A percentile compares a stretch with the other conserved stretches of the same genome.
Evolutionary conservation across 108 stramenopile species (phyloP).

Genomic region (Schizochytrium sp.): DNA sequence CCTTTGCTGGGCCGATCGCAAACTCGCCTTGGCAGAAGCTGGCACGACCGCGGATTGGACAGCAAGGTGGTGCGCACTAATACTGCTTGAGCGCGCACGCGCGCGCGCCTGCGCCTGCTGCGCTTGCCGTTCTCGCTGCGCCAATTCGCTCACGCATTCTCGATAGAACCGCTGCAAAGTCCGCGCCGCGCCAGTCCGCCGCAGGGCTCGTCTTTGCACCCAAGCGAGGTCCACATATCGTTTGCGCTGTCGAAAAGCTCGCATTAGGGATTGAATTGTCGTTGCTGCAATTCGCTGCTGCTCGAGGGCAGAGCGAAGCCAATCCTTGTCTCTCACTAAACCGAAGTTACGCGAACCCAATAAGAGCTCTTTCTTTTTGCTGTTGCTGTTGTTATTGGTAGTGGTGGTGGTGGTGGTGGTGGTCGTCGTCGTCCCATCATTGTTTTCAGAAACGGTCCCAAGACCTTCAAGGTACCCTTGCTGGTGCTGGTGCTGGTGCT

Average conservation of each 20-base stretch:
- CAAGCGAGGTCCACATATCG: neutral
- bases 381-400: neutral
- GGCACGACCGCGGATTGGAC: neutral
- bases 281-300: neutral
- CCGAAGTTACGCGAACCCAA: neutral
- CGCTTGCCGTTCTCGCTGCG: neutral
- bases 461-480: too few species aligned
- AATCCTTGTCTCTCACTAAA: neutral
- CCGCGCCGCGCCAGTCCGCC: neutral
- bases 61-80: too few species aligned
- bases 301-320: neutral
- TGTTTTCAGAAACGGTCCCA: too few species aligned
- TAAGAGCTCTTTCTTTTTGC: neutral
- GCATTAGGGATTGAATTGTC: neutral
- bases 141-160: neutral
- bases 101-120: neutral
- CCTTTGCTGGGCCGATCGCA: neutral
- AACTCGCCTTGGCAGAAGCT: neutral
- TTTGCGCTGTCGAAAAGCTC: neutral
- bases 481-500: too few species aligned
- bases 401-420: too few species aligned
- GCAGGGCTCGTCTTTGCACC: neutral
- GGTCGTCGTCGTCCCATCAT: too few species aligned
- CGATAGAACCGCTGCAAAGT: neutral
- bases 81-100: neutral